phyloP scores from a whole-genome alignment of 805 yeast species.

The Suhomyces tanzawaensis region DNA sequence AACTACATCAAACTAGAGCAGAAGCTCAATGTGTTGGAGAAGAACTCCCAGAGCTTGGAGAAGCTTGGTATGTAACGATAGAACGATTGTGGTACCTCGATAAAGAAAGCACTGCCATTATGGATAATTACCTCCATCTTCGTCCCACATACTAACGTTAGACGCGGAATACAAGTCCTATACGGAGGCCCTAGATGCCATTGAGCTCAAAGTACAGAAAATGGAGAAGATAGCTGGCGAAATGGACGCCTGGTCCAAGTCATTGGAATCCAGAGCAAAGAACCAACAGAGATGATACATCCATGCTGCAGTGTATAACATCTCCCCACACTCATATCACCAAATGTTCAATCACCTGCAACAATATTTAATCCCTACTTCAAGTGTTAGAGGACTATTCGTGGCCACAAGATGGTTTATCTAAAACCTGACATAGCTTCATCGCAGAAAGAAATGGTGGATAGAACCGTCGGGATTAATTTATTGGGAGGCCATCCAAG shows the following conservation, averaged over 20 bases:
- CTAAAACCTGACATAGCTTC: too few species aligned
- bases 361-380: too few species aligned
- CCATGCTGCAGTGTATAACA: too few species aligned
- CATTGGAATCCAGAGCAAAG: slow-evolving; percentile 32
- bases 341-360: too few species aligned
- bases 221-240: slow-evolving; percentile 51
- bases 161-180: slow-evolving; percentile 24
- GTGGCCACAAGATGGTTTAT: too few species aligned
- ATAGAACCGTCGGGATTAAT: too few species aligned
- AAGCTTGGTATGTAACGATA: slow-evolving; percentile 22
- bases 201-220: slow-evolving; percentile 36
- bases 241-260: slow-evolving; percentile 60
- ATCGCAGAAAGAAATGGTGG: too few species aligned
- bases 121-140: not conserved
- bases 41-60: slow-evolving; percentile 32
- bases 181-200: slow-evolving; percentile 21
- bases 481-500: too few species aligned
- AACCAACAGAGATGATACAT: too few species aligned
- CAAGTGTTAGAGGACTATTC: too few species aligned
- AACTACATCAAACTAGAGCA: slow-evolving; percentile 47
- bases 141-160: not conserved
- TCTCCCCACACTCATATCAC: too few species aligned
- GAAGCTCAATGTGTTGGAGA: slow-evolving; percentile 42
- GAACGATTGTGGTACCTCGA: slow-evolving; percentile 11
- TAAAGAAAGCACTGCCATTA: not conserved